phyloP scores from a whole-genome alignment of 1,139 yeast species.

The Kodamaea anthophila region DNA sequence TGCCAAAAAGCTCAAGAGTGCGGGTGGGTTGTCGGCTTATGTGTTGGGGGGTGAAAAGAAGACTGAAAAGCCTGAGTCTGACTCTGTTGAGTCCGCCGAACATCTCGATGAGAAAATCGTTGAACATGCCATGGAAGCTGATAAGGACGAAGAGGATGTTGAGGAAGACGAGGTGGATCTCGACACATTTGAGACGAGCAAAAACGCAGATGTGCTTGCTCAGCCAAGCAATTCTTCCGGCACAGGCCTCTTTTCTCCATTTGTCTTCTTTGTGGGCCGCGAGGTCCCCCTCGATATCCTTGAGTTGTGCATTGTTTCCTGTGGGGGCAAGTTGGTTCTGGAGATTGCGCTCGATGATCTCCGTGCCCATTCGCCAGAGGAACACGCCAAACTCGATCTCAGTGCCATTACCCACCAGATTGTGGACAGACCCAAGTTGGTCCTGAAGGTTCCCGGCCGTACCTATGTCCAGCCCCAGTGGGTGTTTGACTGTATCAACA shows the following conservation, averaged over 20 bases:
- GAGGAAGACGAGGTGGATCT: constrained; percentile 40
- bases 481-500: constrained; percentile 89
- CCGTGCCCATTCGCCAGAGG: constrained; percentile 34
- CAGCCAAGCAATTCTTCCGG: constrained; percentile 73
- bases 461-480: constrained; percentile 97
- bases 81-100: not conserved
- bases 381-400: constrained; percentile 48
- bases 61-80: not conserved
- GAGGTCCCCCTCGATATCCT: constrained; percentile 91
- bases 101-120: constrained; percentile 26
- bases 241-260: constrained; percentile 61
- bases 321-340: constrained; percentile 82
- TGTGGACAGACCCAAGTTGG: constrained; percentile 81
- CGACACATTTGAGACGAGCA: constrained; percentile 64
- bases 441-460: constrained; percentile 79
- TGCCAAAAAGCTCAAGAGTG: constrained; percentile 63
- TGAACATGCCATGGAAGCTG: constrained; percentile 47
- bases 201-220: constrained; percentile 67
- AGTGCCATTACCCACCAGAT: constrained; percentile 84
- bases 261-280: constrained; percentile 84
- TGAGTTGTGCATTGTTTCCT: constrained; percentile 80
- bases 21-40: constrained; percentile 86
- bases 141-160: constrained; percentile 33
- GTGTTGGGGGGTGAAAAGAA: constrained; percentile 33
- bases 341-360: constrained; percentile 85